Conservation (phyloP, 768 basidiomycete species). For the Xerocomellus chrysenteron region DNA sequence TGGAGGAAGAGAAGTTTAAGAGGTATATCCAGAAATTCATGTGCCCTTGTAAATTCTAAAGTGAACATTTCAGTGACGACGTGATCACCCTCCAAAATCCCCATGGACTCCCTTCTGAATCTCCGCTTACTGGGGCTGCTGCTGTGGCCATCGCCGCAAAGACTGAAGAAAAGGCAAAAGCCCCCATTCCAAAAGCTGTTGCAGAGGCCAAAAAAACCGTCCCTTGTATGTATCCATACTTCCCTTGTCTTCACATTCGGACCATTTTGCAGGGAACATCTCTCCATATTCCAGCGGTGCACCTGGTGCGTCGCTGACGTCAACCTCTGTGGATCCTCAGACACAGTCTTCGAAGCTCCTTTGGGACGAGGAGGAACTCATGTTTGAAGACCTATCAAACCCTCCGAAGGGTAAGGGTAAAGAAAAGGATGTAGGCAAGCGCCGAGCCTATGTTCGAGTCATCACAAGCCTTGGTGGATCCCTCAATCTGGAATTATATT, state of each 20-base stretch:
- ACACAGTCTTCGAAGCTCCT: conserved; percentile 68
- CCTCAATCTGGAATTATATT: conserved; percentile 80
- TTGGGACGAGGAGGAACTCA: conserved; percentile 99
- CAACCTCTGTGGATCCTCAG: conserved; percentile 84
- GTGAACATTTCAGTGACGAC: conserved; percentile 56
- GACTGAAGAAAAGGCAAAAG: conserved; percentile 34
- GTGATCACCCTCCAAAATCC: conserved; percentile 94
- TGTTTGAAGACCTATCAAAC: conserved; percentile 92
- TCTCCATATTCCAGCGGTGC: conserved; percentile 91
- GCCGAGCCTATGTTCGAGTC: conserved; percentile 93
- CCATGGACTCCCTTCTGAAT: conserved; percentile 67
- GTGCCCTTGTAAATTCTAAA: not conserved
- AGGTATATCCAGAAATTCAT: conserved; percentile 48
- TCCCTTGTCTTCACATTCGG: not conserved
- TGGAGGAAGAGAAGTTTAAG: conserved; percentile 81
- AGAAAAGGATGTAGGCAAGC: conserved; percentile 89
- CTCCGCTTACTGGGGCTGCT: conserved; percentile 37
- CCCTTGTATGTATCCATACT: conserved; percentile 54
- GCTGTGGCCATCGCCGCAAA: conserved; percentile 31
- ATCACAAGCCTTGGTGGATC: conserved; percentile 91
- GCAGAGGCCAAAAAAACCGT: conserved; percentile 49
- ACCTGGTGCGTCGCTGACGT: conserved; percentile 91
- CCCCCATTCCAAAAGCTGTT: conserved; percentile 32
- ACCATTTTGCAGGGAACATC: conserved; percentile 63
- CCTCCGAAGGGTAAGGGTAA: conserved; percentile 84